These are phyloP conservation scores for Basidioascus undulatus DNA, from an alignment of 768 basidiomycete genomes.

Conservation along the genomic window DNA sequence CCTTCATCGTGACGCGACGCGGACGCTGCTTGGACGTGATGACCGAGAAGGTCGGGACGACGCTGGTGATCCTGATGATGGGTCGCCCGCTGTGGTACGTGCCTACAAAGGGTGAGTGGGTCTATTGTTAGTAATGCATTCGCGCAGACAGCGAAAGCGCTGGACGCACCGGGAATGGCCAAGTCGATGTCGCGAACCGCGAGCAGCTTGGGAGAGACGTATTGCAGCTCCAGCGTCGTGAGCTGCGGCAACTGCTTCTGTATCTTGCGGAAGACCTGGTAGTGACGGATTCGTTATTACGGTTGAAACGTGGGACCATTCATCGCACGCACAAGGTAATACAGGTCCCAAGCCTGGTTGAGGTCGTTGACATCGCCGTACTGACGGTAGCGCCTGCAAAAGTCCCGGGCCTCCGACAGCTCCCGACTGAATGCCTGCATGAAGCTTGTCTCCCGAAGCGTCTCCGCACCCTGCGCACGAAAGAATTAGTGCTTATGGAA, in stretches of 20 bases:
- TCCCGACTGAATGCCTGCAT: slow-evolving; percentile 82
- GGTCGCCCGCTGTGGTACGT: slow-evolving; percentile 77
- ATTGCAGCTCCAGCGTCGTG: slow-evolving; percentile 79
- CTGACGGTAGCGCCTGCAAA: slow-evolving; percentile 58
- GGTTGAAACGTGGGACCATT: neutral
- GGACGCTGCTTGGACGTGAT: slow-evolving; percentile 95
- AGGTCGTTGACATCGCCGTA: slow-evolving; percentile 72
- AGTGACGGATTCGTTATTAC: neutral
- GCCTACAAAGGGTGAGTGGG: slow-evolving; percentile 24
- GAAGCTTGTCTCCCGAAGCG: slow-evolving; percentile 83
- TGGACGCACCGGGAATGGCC: slow-evolving; percentile 63
- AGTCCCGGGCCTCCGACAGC: slow-evolving; percentile 72
- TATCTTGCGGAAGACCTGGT: slow-evolving; percentile 79
- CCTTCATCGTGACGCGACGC: slow-evolving; percentile 58
- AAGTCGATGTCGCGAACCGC: slow-evolving; percentile 73
- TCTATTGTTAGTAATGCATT: neutral
- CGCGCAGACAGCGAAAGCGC: neutral
- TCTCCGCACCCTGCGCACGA: slow-evolving; percentile 56
- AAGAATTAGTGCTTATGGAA: neutral
- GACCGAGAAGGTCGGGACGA: slow-evolving; percentile 70
- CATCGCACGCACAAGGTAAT: slow-evolving; percentile 48
- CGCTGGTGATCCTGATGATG: slow-evolving; percentile 57
- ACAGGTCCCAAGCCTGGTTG: slow-evolving; percentile 97
- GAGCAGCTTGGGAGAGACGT: slow-evolving; percentile 77
- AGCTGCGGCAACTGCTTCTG: slow-evolving; percentile 79